Percentiles rank a stretch among this genome's conserved stretches.
Evolutionary conservation across 768 basidiomycete genomes (phyloP).

Genomic region (Suillus bovinus): DNA sequence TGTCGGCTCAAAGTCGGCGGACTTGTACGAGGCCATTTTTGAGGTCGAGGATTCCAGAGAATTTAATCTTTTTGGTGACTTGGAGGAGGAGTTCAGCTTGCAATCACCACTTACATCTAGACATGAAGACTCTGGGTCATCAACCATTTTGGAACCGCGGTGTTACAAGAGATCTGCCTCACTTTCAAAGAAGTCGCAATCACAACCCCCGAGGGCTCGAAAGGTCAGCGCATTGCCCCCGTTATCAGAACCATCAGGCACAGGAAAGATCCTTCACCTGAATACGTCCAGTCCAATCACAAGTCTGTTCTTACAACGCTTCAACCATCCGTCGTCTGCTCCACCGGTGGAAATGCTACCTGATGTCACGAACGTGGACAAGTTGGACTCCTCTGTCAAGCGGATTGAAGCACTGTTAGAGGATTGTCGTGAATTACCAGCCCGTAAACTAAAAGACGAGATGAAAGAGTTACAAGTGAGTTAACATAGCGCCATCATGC

Average conservation of each 20-base stretch:
- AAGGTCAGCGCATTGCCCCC: slow-evolving; percentile 30
- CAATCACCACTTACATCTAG: slow-evolving; percentile 16
- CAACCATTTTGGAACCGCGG: slow-evolving; percentile 12
- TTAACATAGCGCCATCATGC: slow-evolving; percentile 6
- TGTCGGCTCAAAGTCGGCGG: slow-evolving; percentile 65
- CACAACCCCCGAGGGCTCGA: slow-evolving; percentile 17
- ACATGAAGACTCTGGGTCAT: slow-evolving; percentile 12
- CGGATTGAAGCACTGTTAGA: slow-evolving; percentile 64
- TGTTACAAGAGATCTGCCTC: slow-evolving; percentile 2
- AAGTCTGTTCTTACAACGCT: slow-evolving; percentile 25
- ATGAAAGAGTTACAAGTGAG: slow-evolving; percentile 81
- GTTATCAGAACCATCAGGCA: slow-evolving; percentile 30
- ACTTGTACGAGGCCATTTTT: slow-evolving; percentile 79
- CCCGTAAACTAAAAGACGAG: slow-evolving; percentile 69
- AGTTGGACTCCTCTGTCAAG: slow-evolving; percentile 47
- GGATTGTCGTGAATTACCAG: slow-evolving; percentile 61
- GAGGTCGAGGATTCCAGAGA: slow-evolving; percentile 58
- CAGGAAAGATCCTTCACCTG: slow-evolving; percentile 28
- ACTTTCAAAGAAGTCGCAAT: slow-evolving; percentile 15
- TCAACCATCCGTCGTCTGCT: neutral
- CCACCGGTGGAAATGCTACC: slow-evolving; percentile 14
- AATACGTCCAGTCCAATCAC: slow-evolving; percentile 30
- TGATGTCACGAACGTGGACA: slow-evolving; percentile 25
- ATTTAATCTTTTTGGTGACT: slow-evolving; percentile 50
- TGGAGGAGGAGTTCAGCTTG: slow-evolving; percentile 37